phyloP scores from a whole-genome alignment of 2,329 filamentous ascomycete species.

The Talaromyces marneffei region DNA sequence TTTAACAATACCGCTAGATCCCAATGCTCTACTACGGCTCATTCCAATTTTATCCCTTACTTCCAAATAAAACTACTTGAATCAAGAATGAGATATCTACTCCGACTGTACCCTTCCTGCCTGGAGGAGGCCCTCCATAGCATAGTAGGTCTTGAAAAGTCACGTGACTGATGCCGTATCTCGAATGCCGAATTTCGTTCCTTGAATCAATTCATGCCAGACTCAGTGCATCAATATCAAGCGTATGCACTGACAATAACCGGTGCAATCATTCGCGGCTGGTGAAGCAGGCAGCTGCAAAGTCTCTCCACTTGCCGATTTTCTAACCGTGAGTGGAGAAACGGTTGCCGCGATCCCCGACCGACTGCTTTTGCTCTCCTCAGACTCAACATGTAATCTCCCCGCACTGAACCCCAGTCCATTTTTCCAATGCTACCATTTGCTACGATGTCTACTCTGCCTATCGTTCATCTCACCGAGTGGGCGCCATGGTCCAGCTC shows the following conservation, averaged over 20 bases:
- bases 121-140: too few relatives aligned
- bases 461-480: neutral
- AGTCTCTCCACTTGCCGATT: slow-evolving; percentile 14
- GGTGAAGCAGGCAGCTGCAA: neutral
- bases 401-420: neutral
- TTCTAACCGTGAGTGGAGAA: slow-evolving; percentile 12
- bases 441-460: neutral
- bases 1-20: neutral
- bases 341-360: slow-evolving; percentile 1
- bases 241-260: neutral
- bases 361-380: neutral
- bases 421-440: neutral
- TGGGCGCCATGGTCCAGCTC: neutral
- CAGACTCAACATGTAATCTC: neutral
- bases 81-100: neutral
- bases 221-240: neutral
- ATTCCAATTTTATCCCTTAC: neutral
- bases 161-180: neutral
- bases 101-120: neutral
- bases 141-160: neutral
- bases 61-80: neutral
- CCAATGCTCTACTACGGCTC: neutral
- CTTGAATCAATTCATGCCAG: neutral
- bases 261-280: neutral
- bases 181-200: neutral